Percentiles rank a stretch among this genome's conserved stretches.
phyloP scores from a whole-genome alignment of 495 filamentous ascomycete species.

The Aspergillus incahuasiensis region DNA sequence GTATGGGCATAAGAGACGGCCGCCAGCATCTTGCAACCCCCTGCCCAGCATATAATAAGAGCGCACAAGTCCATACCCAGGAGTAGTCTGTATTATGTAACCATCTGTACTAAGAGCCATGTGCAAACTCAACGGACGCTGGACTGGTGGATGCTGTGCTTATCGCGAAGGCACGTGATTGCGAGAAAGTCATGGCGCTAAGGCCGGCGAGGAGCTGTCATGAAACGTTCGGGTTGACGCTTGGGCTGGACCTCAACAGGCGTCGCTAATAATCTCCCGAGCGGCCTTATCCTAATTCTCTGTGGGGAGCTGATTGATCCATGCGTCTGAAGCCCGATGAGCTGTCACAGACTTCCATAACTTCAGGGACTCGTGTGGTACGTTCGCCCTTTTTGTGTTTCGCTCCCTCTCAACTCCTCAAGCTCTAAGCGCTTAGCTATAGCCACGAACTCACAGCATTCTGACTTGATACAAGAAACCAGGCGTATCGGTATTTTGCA shows the following conservation, averaged over 20 bases:
- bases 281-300: not conserved
- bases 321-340: slow-evolving; percentile 3
- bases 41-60: no score
- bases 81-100: no score
- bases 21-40: no score
- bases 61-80: no score
- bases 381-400: not conserved
- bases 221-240: slow-evolving; percentile 5
- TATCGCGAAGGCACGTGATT: slow-evolving; percentile 20
- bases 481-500: not conserved
- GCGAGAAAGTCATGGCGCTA: slow-evolving; percentile 10
- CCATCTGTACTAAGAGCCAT: no score
- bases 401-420: not conserved
- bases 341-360: slow-evolving; percentile 1
- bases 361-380: not conserved
- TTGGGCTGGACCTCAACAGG: slow-evolving; percentile 11
- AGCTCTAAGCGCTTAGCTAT: not conserved
- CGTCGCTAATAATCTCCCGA: not conserved
- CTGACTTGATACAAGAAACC: not conserved
- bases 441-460: not conserved
- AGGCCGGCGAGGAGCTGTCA: slow-evolving; percentile 14
- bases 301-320: not conserved
- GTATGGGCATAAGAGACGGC: no score
- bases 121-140: not conserved
- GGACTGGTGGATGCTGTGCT: not conserved